phyloP scores from a whole-genome alignment of 805 yeast species.

The Ogataea nonfermentans region DNA sequence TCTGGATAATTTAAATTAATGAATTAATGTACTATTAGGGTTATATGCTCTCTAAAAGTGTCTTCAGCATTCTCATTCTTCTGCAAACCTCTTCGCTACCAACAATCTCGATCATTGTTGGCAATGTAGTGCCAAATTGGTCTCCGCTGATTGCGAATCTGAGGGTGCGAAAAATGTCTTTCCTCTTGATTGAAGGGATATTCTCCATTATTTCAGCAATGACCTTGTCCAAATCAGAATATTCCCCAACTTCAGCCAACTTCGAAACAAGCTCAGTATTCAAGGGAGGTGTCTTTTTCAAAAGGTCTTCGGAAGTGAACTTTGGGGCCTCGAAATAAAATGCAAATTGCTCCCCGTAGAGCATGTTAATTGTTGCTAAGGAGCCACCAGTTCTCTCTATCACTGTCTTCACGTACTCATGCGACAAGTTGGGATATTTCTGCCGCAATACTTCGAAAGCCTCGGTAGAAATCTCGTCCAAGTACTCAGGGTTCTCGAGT shows the following conservation, averaged over 20 bases:
- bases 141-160: constrained; percentile 72
- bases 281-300: constrained; percentile 7
- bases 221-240: constrained; percentile 13
- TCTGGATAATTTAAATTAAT: constrained; percentile 47
- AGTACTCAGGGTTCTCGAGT: constrained; percentile 37
- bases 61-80: constrained; percentile 1
- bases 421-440: constrained; percentile 18
- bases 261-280: constrained; percentile 9
- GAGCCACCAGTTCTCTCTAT: constrained; percentile 47
- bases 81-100: constrained; percentile 42
- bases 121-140: constrained; percentile 66
- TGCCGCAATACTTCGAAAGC: constrained; percentile 22
- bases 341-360: constrained; percentile 40
- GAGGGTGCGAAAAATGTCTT: constrained; percentile 51
- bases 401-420: constrained; percentile 38
- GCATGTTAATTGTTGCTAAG: constrained; percentile 53
- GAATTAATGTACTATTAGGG: background rate
- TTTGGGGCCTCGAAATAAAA: constrained; percentile 47
- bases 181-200: constrained; percentile 31
- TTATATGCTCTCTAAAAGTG: background rate
- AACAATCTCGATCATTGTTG: constrained; percentile 51
- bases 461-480: constrained; percentile 38
- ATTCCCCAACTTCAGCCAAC: constrained; percentile 8
- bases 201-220: constrained; percentile 4
- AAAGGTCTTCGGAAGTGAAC: constrained; percentile 24